Conservation (phyloP, 306 rosid species). For the Styphnolobium japonicum region DNA sequence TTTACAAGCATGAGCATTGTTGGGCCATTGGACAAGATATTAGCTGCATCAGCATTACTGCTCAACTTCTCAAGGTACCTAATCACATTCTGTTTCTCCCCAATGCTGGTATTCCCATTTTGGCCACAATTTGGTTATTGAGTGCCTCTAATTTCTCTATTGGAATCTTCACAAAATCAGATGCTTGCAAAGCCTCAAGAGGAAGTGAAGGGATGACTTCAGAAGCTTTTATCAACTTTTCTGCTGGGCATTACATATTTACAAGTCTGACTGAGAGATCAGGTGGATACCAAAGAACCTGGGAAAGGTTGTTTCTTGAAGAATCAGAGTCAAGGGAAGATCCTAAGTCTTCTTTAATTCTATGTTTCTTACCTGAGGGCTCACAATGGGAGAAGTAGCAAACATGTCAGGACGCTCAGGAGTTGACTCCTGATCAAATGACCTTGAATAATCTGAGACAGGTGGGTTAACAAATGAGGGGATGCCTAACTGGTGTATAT, state of each 20-base stretch:
- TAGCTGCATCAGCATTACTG: conserved; percentile 87
- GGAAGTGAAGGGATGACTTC: conserved; percentile 81
- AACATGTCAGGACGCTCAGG: conserved; percentile 54
- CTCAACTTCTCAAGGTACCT: conserved; percentile 93
- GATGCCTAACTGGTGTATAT: conserved; percentile 44
- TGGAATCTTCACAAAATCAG: conserved; percentile 82
- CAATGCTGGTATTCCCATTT: conserved; percentile 68
- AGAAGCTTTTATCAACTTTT: conserved; percentile 72
- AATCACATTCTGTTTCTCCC: conserved; percentile 86
- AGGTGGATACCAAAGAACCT: conserved; percentile 85
- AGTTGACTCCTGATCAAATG: conserved; percentile 61
- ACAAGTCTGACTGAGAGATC: conserved; percentile 98
- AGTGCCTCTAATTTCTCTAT: conserved; percentile 72
- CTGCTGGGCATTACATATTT: conserved; percentile 96
- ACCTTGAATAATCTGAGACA: conserved; percentile 48
- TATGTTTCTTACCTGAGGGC: conserved; percentile 79
- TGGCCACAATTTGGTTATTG: conserved; percentile 56
- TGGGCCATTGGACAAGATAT: conserved; percentile 95
- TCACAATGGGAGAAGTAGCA: conserved; percentile 59
- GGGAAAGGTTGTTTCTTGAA: conserved; percentile 55
- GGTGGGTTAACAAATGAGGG: conserved; percentile 39
- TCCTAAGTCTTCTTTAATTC: conserved; percentile 67
- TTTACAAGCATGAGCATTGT: conserved; percentile 87
- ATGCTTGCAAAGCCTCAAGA: conserved; percentile 75
- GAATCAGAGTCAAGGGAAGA: conserved; percentile 62